Evolutionary conservation across 176 grass and related monocot genomes (phyloP).

Genomic region (Eragrostis nindensis): DNA sequence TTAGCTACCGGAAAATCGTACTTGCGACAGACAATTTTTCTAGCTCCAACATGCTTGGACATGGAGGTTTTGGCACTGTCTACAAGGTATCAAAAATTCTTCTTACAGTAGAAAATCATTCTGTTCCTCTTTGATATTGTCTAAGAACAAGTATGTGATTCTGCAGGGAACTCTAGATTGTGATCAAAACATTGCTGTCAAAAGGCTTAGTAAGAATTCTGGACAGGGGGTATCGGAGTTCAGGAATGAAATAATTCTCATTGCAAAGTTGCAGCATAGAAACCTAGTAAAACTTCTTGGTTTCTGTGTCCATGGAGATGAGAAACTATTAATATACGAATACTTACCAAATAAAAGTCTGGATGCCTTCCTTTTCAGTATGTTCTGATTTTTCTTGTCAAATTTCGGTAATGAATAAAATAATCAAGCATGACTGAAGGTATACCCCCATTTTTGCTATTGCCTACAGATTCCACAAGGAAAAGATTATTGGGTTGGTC

Average conservation of each 20-base stretch:
- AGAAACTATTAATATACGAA: conserved; percentile 52
- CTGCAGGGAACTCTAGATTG: conserved; percentile 32
- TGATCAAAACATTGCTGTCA: conserved; percentile 36
- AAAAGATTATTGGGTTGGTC: conserved; percentile 49
- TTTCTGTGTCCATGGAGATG: conserved; percentile 39
- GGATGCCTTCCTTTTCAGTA: conserved; percentile 59
- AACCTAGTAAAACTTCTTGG: conserved; percentile 56
- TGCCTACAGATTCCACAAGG: conserved; percentile 23
- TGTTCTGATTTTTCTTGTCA: neutral
- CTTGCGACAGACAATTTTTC: conserved; percentile 58
- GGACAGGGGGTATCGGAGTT: conserved; percentile 50
- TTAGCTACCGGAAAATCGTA: conserved; percentile 42
- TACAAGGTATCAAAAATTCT: conserved; percentile 48
- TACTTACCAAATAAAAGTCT: conserved; percentile 59
- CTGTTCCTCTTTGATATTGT: neutral
- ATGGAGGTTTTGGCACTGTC: conserved; percentile 71
- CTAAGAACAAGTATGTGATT: neutral
- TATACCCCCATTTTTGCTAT: neutral
- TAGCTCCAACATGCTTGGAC: conserved; percentile 49
- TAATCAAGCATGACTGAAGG: neutral
- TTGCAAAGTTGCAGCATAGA: conserved; percentile 57
- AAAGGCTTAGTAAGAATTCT: conserved; percentile 45
- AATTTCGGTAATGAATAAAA: neutral
- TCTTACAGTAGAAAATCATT: neutral
- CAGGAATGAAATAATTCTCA: conserved; percentile 48